Percentiles rank a stretch among this genome's conserved stretches.
These are phyloP conservation scores for Ilyonectria robusta DNA, from an alignment of 2,329 filamentous ascomycete species.

Conservation along the genomic window DNA sequence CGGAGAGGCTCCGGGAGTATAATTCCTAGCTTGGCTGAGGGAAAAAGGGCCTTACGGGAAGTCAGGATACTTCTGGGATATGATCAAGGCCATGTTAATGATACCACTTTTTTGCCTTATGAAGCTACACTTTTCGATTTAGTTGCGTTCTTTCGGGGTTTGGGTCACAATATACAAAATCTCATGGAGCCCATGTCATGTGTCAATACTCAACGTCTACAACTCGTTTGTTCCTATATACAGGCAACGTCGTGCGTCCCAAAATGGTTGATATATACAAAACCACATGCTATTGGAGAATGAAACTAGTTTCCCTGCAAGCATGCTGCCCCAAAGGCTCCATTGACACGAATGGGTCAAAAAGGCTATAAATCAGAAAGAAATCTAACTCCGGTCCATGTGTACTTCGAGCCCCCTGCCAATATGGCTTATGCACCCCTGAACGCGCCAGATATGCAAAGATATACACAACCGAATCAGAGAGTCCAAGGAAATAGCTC, in stretches of 20 bases:
- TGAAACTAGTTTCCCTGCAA: neutral
- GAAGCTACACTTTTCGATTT: neutral
- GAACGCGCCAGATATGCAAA: constrained; percentile 47
- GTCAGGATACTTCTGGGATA: constrained; percentile 8
- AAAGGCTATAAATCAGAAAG: constrained; percentile 21
- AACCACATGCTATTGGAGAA: neutral
- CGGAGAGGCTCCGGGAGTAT: neutral
- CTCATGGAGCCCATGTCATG: neutral
- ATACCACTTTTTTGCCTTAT: constrained; percentile 24
- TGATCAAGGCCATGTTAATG: constrained; percentile 19
- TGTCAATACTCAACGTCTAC: constrained; percentile 6
- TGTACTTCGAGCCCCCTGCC: constrained; percentile 39
- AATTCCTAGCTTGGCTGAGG: neutral
- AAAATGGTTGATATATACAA: constrained; percentile 29
- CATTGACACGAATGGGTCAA: neutral
- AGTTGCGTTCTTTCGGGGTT: neutral
- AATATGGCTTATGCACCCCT: constrained; percentile 42
- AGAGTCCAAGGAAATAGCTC: constrained; percentile 19
- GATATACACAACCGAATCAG: constrained; percentile 39
- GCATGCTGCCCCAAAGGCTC: neutral
- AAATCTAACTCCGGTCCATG: constrained; percentile 45
- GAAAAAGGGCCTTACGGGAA: neutral
- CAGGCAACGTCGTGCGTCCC: constrained; percentile 23
- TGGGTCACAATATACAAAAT: constrained; percentile 1
- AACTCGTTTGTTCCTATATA: constrained; percentile 28